phyloP scores from a whole-genome alignment of 2,329 filamentous ascomycete genomes.

The Hypomyces perniciosus region DNA sequence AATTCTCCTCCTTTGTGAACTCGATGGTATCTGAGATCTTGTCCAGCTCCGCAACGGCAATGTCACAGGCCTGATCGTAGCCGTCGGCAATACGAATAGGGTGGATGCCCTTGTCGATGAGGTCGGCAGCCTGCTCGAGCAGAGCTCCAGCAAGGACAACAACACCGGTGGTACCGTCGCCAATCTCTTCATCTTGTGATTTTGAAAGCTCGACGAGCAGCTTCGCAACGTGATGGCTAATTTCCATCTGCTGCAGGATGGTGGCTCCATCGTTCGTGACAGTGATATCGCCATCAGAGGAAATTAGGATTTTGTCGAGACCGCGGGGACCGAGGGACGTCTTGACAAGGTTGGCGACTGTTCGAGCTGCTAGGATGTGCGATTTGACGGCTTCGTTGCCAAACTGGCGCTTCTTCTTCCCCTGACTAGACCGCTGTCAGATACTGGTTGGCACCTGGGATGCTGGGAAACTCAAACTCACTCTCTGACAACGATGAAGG shows the following conservation, averaged over 20 bases:
- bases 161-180: constrained; percentile 95
- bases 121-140: constrained; percentile 90
- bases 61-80: constrained; percentile 95
- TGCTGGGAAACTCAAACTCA: constrained; percentile 41
- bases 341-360: constrained; percentile 95
- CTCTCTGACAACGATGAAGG: constrained; percentile 98
- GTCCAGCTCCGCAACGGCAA: constrained; percentile 88
- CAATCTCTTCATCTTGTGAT: constrained; percentile 98
- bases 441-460: not conserved
- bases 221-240: constrained; percentile 97
- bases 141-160: constrained; percentile 93
- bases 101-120: constrained; percentile 99
- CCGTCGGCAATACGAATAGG: constrained; percentile 98
- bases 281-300: constrained; percentile 96
- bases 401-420: constrained; percentile 94
- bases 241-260: constrained; percentile 97
- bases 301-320: constrained; percentile 98
- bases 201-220: constrained; percentile 94
- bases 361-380: constrained; percentile 93
- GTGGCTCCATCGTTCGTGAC: constrained; percentile 99
- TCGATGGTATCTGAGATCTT: constrained; percentile 86
- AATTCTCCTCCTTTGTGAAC: constrained; percentile 72
- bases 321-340: constrained; percentile 92
- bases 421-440: constrained; percentile 58
- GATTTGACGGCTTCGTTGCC: constrained; percentile 97